A percentile compares a stretch with the other conserved stretches of the same genome.
Evolutionary conservation across 1,139 yeast species (phyloP).

Genomic region (Yamadazyma dushanensis): DNA sequence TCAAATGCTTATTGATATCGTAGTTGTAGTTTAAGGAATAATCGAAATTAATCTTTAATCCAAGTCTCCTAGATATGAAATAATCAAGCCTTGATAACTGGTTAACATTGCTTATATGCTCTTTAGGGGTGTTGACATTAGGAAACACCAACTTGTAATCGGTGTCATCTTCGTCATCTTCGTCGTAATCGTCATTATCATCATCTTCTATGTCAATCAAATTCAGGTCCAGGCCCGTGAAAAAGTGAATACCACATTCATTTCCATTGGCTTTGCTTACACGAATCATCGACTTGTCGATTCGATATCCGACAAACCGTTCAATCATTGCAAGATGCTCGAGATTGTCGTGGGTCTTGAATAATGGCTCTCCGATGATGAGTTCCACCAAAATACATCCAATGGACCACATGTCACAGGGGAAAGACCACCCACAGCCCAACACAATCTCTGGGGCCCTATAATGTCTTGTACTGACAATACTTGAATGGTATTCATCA

Average conservation of each 20-base stretch:
- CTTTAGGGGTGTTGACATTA: conserved; percentile 37
- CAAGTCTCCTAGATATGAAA: conserved; percentile 40
- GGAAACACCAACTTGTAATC: conserved; percentile 36
- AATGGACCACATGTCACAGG: conserved; percentile 95
- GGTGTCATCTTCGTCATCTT: conserved; percentile 21
- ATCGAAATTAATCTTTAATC: conserved; percentile 43
- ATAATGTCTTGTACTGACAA: conserved; percentile 94
- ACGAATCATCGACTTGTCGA: conserved; percentile 40
- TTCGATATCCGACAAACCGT: conserved; percentile 54
- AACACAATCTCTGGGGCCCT: conserved; percentile 96
- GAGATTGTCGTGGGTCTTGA: conserved; percentile 90
- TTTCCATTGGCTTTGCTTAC: conserved; percentile 36
- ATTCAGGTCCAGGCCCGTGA: conserved; percentile 21
- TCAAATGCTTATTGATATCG: conserved; percentile 39
- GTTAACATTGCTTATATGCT: conserved; percentile 53
- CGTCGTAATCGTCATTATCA: conserved; percentile 20
- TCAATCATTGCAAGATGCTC: conserved; percentile 97
- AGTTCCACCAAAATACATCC: conserved; percentile 93
- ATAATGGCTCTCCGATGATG: conserved; percentile 92
- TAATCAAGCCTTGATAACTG: conserved; percentile 53
- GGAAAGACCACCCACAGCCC: conserved; percentile 89
- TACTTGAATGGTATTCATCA: conserved; percentile 90
- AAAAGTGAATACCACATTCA: conserved; percentile 45
- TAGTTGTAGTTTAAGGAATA: conserved; percentile 42
- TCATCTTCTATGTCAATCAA: conserved; percentile 20